A percentile compares a stretch with the other conserved stretches of the same genome.
These are phyloP conservation scores for Tagetes patula DNA, from an alignment of 129 eudicot genomes.

Conservation along the genomic window DNA sequence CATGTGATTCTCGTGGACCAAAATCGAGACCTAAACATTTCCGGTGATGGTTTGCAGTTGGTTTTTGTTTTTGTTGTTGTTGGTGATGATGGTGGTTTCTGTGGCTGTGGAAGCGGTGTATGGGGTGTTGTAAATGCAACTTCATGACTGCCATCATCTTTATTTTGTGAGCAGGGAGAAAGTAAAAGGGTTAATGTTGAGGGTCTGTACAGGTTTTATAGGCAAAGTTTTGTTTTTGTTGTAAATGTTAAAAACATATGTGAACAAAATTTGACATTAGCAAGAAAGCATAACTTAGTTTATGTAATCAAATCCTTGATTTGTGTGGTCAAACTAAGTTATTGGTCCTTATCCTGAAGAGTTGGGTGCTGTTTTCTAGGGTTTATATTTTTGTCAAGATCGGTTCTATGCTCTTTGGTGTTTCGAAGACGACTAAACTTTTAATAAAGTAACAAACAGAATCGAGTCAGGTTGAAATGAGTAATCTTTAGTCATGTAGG, in stretches of 20 bases:
- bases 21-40: conserved; percentile 33
- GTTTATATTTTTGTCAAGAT: not conserved
- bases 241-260: conserved; percentile 27
- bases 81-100: not conserved
- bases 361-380: conserved; percentile 27
- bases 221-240: conserved; percentile 5
- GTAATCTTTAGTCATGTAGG: not conserved
- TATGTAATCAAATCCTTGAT: conserved; percentile 11
- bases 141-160: conserved; percentile 29
- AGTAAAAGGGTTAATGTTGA: conserved; percentile 16
- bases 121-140: conserved; percentile 17
- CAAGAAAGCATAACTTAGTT: conserved; percentile 23
- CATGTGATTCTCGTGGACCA: conserved; percentile 28
- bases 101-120: not conserved
- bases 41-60: conserved; percentile 19
- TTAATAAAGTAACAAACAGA: not conserved
- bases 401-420: conserved; percentile 1
- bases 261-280: conserved; percentile 24
- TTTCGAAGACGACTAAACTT: conserved; percentile 8
- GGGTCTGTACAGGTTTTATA: conserved; percentile 12
- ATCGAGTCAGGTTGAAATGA: not conserved
- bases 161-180: conserved; percentile 19
- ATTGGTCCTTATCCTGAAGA: conserved; percentile 7
- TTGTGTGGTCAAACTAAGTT: conserved; percentile 31
- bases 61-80: conserved; percentile 7